phyloP scores from a whole-genome alignment of 345 rosid genomes.

The Cardamine occulta region DNA sequence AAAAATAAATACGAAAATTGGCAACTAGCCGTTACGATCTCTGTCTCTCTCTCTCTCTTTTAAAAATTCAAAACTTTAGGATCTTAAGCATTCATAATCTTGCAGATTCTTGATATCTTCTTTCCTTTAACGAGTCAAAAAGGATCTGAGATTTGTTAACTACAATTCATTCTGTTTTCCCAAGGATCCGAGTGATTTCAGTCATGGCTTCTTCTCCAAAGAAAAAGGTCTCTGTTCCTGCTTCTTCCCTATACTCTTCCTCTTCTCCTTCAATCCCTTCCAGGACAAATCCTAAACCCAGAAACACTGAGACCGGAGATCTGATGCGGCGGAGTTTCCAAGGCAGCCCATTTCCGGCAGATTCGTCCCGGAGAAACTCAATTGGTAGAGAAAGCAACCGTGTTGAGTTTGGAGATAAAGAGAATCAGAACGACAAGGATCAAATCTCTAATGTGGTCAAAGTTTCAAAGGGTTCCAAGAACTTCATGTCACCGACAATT shows the following conservation, averaged over 20 bases:
- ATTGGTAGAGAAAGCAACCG: conserved; percentile 48
- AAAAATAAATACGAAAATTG: conserved; percentile 15
- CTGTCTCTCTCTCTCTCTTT: neutral
- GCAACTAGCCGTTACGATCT: conserved; percentile 51
- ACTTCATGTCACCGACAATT: conserved; percentile 89
- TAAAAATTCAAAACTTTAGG: conserved; percentile 3
- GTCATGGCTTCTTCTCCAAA: conserved; percentile 44
- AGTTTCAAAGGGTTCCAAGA: conserved; percentile 57
- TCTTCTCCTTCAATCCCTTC: conserved; percentile 41
- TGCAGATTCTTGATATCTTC: conserved; percentile 36
- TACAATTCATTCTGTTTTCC: neutral
- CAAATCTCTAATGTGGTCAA: conserved; percentile 42
- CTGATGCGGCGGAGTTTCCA: conserved; percentile 70
- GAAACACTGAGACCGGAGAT: conserved; percentile 60
- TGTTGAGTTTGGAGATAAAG: conserved; percentile 62
- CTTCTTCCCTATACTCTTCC: neutral
- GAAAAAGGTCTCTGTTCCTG: conserved; percentile 11
- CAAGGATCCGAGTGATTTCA: conserved; percentile 1
- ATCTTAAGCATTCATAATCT: conserved; percentile 26
- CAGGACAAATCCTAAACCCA: conserved; percentile 47
- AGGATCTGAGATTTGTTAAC: conserved; percentile 18
- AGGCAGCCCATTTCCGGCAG: conserved; percentile 60
- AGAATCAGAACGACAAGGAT: conserved; percentile 50
- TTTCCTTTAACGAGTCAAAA: conserved; percentile 26
- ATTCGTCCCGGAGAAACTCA: conserved; percentile 52